These are phyloP conservation scores for Leonotis leonurus DNA, from an alignment of 257 asterid species.

Conservation along the genomic window DNA sequence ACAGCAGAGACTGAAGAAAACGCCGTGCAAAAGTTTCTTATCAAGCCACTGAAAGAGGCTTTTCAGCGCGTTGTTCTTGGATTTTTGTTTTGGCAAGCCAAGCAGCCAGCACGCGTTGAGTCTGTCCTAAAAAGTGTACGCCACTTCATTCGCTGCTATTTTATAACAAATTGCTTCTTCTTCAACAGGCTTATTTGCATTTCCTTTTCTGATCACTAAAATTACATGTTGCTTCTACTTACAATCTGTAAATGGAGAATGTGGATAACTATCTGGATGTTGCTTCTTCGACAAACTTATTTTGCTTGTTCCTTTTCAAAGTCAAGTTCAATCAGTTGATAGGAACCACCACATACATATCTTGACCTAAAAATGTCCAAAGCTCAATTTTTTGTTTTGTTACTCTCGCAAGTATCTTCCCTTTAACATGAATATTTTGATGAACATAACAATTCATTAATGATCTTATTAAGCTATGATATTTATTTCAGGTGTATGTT, in stretches of 20 bases:
- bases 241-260: too few relatives aligned
- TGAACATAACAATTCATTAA: too few relatives aligned
- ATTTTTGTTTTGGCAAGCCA: slow-evolving; percentile 91
- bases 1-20: slow-evolving; percentile 46
- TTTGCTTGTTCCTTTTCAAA: background rate
- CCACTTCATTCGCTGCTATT: background rate
- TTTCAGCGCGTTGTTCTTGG: slow-evolving; percentile 83
- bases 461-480: background rate
- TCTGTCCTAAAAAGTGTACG: slow-evolving; percentile 85
- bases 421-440: too few relatives aligned
- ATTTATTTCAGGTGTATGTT: slow-evolving; percentile 52
- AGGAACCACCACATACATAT: background rate
- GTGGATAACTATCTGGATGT: too few relatives aligned
- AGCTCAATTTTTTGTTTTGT: background rate
- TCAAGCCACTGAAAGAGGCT: slow-evolving; percentile 67
- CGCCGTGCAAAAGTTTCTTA: slow-evolving; percentile 37
- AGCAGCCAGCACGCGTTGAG: slow-evolving; percentile 79
- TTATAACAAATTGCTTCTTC: background rate
- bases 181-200: background rate
- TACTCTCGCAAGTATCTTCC: background rate
- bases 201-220: background rate
- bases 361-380: background rate
- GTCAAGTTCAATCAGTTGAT: background rate
- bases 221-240: background rate
- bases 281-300: too few relatives aligned